Conservation (phyloP, 2,329 filamentous ascomycete species). For the Sporothrix sp. region DNA sequence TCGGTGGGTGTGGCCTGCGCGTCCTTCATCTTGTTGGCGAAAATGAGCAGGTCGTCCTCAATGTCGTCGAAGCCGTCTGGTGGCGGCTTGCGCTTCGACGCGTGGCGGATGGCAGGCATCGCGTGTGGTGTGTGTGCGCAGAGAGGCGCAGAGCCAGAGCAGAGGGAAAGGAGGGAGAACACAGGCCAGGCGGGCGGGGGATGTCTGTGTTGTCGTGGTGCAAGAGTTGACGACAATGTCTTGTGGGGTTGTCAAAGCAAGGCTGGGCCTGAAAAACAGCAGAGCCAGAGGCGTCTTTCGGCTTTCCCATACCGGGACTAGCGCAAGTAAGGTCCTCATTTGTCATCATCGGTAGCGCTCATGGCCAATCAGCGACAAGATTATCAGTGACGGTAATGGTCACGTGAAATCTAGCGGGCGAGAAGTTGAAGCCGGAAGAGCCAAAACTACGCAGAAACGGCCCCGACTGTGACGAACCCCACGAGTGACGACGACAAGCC, state of each 20-base stretch:
- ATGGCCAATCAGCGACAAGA: constrained; percentile 4
- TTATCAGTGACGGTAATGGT: neutral
- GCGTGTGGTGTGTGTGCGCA: neutral
- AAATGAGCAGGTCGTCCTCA: constrained; percentile 76
- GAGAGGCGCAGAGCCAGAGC: constrained; percentile 7
- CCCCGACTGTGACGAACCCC: neutral
- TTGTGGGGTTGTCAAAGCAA: neutral
- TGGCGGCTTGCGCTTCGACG: constrained; percentile 69
- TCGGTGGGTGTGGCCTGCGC: constrained; percentile 81
- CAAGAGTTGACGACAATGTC: neutral
- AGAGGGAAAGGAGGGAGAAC: no score
- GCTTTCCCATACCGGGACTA: neutral
- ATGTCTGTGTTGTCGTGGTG: neutral
- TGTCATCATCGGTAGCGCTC: neutral
- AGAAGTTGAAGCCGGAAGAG: neutral
- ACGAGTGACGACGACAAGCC: neutral
- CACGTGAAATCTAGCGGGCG: constrained; percentile 7
- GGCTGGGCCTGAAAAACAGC: constrained; percentile 2
- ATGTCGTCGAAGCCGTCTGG: constrained; percentile 83
- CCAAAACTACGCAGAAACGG: constrained; percentile 7
- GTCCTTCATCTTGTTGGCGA: constrained; percentile 87
- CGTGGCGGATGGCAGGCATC: constrained; percentile 71
- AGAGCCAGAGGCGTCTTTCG: neutral
- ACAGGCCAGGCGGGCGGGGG: neutral
- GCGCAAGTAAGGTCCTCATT: neutral